Base-by-base conservation (phyloP, 1,139 yeast species). In the Geotrichum restrictum region DNA sequence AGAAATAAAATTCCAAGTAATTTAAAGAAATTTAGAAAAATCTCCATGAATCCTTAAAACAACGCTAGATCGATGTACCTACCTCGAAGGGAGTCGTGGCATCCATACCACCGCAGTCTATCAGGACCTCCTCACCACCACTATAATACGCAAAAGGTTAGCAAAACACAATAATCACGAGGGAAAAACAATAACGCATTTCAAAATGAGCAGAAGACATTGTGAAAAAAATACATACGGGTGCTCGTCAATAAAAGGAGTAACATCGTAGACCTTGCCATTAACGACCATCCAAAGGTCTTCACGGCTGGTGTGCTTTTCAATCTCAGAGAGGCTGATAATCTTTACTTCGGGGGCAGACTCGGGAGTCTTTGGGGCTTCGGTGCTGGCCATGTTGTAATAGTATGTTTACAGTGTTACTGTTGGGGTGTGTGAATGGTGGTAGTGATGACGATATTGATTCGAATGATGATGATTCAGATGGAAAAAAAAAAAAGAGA, bases 51-150 rank as follows among this genome's bases (percentile, higher is more conserved):
- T n/a, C n/a, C n/a, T n/a, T n/a, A n/a, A n/a, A n/a, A n/a, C n/a
- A n/a, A n/a, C n/a, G n/a, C n/a, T n/a, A n/a, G n/a, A n/a, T n/a
- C n/a, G n/a, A n/a, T n/a, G n/a, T n/a, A n/a, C 53, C 31, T 43
- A 67, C 83, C 58, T 88, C 89, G 67, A 93, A 93, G 36, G 95
- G 91, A 62, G 83, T 93, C 45, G 98, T 91, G 56, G 96, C 95
- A 70, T 94, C 98, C 54, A 77, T 75, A 60, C 98, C 98, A 56
- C 93, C 98, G 63, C 83, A 80, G 67, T 94, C 98, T 53, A 85
- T 73, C 62, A 93, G 78, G 48, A 93, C 96, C 72, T 94, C 98
- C 72, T 89, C 98, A 67, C 99, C 99, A 75, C 99, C 99, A 57
- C 73, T 69, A 48, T 5, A 37, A 16, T n/a, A n/a, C n/a, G n/a